phyloP scores from a whole-genome alignment of 352 stramenopile genomes.

The Phytopythium chamaehyphon region DNA sequence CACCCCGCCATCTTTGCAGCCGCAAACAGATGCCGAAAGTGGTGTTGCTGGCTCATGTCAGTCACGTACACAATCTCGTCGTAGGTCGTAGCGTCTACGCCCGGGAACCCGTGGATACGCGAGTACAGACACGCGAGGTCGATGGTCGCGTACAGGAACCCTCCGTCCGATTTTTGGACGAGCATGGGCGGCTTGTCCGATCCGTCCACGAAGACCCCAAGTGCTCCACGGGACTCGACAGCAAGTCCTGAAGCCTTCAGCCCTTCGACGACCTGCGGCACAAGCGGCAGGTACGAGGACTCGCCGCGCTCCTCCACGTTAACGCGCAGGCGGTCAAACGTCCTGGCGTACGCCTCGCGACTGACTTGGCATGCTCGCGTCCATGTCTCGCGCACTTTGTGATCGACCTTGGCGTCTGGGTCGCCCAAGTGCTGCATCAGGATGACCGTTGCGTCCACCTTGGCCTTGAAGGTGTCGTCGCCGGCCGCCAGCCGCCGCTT shows the following conservation, averaged over 20 bases:
- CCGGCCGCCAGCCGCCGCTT: conserved; percentile 33
- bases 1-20: conserved; percentile 51
- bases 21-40: conserved; percentile 79
- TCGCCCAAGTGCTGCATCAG: conserved; percentile 58
- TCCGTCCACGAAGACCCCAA: conserved; percentile 74
- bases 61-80: conserved; percentile 83
- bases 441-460: conserved; percentile 66
- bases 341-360: conserved; percentile 52
- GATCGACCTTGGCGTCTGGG: conserved; percentile 21
- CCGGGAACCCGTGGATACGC: conserved; percentile 65
- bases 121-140: conserved; percentile 71
- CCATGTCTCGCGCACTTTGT: conserved; percentile 45
- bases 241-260: conserved; percentile 45
- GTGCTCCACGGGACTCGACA: conserved; percentile 51
- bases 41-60: conserved; percentile 71
- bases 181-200: conserved; percentile 73
- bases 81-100: conserved; percentile 60
- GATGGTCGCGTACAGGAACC: conserved; percentile 76
- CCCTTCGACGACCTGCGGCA: conserved; percentile 38
- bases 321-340: conserved; percentile 68
- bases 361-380: conserved; percentile 64
- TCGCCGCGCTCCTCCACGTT: conserved; percentile 65
- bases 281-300: conserved; percentile 68
- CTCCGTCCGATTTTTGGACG: conserved; percentile 78
- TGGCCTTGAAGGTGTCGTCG: conserved; percentile 50